phyloP scores from a whole-genome alignment of 208 protist genomes.

The Trypanosoma conorhini region DNA sequence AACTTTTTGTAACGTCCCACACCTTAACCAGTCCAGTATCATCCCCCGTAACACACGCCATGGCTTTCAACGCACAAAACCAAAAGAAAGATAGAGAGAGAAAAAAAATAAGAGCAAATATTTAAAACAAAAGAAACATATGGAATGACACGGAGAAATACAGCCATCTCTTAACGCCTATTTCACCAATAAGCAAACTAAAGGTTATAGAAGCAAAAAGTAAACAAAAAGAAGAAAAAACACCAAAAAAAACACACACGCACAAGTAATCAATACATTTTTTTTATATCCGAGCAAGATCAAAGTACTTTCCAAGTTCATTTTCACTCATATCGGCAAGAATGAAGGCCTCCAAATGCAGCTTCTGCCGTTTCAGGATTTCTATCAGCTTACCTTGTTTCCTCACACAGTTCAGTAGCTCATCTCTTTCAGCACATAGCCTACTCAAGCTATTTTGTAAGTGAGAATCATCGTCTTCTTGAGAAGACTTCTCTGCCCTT shows the following conservation, averaged over 20 bases:
- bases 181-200: neutral
- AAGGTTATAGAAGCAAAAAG: constrained; percentile 3
- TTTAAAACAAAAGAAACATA: neutral
- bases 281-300: constrained; percentile 33
- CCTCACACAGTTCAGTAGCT: constrained; percentile 77
- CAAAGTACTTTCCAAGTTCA: constrained; percentile 70
- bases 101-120: constrained; percentile 14
- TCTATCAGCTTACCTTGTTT: constrained; percentile 94
- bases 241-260: neutral
- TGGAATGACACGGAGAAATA: neutral
- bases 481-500: neutral
- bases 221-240: constrained; percentile 13
- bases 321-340: constrained; percentile 83
- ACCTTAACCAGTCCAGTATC: constrained; percentile 84
- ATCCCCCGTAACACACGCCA: constrained; percentile 84
- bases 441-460: constrained; percentile 36
- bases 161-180: neutral
- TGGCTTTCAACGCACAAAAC: constrained; percentile 21
- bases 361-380: constrained; percentile 91
- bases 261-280: neutral
- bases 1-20: constrained; percentile 79
- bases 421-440: constrained; percentile 67
- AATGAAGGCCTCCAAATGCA: constrained; percentile 87
- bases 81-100: constrained; percentile 17
- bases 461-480: constrained; percentile 13